A percentile compares a stretch with the other conserved stretches of the same genome.
Evolutionary conservation across 306 rosid species (phyloP).

Genomic region (Rubus idaeus): DNA sequence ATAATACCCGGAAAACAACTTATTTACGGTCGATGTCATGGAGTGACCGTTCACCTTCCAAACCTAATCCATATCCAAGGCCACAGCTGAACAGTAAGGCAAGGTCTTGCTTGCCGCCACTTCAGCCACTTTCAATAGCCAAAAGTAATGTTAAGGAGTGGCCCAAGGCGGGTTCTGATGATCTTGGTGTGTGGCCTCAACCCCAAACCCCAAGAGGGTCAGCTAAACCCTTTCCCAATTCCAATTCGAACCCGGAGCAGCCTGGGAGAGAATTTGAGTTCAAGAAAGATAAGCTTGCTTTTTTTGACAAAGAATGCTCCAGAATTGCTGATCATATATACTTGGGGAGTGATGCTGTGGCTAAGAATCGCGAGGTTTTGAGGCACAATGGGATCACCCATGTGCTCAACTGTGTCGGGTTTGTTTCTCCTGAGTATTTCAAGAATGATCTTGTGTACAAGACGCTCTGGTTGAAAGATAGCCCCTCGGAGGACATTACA

Average conservation of each 20-base stretch:
- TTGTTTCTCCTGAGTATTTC: slow-evolving; percentile 93
- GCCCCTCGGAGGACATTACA: slow-evolving; percentile 84
- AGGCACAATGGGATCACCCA: slow-evolving; percentile 76
- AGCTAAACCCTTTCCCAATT: slow-evolving; percentile 21
- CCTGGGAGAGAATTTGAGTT: slow-evolving; percentile 59
- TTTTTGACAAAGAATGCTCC: slow-evolving; percentile 80
- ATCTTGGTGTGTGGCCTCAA: slow-evolving; percentile 82
- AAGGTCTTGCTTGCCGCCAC: slow-evolving; percentile 65
- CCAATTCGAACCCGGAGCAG: slow-evolving; percentile 38
- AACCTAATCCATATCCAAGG: slow-evolving; percentile 37
- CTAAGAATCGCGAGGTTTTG: slow-evolving; percentile 75
- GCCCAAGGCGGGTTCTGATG: slow-evolving; percentile 92
- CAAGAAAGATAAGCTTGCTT: slow-evolving; percentile 75
- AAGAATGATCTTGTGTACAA: slow-evolving; percentile 78
- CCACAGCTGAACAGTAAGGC: slow-evolving; percentile 46
- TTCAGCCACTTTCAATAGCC: slow-evolving; percentile 75
- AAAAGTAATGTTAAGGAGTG: slow-evolving; percentile 58
- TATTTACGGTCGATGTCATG: slow-evolving; percentile 80
- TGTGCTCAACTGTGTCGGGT: slow-evolving; percentile 91
- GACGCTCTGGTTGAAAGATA: slow-evolving; percentile 90
- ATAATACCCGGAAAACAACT: slow-evolving; percentile 31
- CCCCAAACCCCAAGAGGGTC: slow-evolving; percentile 77
- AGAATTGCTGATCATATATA: slow-evolving; percentile 84
- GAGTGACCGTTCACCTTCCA: slow-evolving; percentile 69
- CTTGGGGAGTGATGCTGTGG: slow-evolving; percentile 92